Evolutionary conservation across 106 monocot genomes (phyloP).

Genomic region (Vanilla planifolia): DNA sequence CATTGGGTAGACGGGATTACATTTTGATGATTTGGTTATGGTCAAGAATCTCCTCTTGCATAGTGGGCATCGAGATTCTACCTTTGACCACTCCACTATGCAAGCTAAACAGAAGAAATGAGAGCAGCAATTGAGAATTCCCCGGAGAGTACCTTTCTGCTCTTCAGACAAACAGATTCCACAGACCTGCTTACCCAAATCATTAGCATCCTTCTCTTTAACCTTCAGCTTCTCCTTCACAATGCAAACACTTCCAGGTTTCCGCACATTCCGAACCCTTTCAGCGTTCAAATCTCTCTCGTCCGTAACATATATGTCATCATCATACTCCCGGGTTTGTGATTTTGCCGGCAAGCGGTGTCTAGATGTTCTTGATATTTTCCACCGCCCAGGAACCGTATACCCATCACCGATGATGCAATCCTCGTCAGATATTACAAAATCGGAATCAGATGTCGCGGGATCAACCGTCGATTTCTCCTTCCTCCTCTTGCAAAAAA

Average conservation of each 20-base stretch:
- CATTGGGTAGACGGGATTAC: conserved; percentile 26
- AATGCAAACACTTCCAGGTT: conserved; percentile 6
- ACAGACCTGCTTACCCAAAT: conserved; percentile 46
- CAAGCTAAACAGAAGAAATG: conserved; percentile 89
- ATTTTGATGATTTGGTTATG: conserved; percentile 44
- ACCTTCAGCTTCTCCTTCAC: conserved; percentile 31
- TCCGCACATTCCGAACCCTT: conserved; percentile 3
- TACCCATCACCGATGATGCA: neutral
- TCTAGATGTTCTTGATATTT: conserved; percentile 1
- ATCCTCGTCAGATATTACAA: conserved; percentile 31
- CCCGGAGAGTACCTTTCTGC: conserved; percentile 43
- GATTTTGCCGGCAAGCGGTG: conserved; percentile 5
- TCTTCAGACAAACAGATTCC: conserved; percentile 87
- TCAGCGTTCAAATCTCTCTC: conserved; percentile 23
- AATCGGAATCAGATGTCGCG: conserved; percentile 53
- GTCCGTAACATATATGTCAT: conserved; percentile 29
- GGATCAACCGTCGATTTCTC: conserved; percentile 25
- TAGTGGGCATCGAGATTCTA: conserved; percentile 73
- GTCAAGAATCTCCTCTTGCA: conserved; percentile 73
- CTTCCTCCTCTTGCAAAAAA: conserved; percentile 14
- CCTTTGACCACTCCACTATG: conserved; percentile 89
- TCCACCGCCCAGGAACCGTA: neutral
- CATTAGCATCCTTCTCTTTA: conserved; percentile 36
- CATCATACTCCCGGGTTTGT: conserved; percentile 18
- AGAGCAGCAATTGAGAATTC: conserved; percentile 60